These are phyloP conservation scores for Candida ascalaphidarum DNA, from an alignment of 805 yeast species.

Conservation along the genomic window DNA sequence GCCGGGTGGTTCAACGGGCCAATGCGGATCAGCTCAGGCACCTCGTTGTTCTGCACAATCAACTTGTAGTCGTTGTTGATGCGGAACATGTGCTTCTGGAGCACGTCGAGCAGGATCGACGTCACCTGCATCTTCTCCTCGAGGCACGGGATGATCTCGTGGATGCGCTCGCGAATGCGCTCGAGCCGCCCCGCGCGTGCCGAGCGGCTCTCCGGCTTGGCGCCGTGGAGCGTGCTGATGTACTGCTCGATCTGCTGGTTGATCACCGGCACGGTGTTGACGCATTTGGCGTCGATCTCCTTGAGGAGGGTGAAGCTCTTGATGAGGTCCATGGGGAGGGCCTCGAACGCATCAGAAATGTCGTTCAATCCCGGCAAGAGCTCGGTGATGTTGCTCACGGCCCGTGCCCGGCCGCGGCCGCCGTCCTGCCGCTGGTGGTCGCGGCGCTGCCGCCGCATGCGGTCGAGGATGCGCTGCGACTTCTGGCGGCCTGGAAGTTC, in stretches of 20 bases:
- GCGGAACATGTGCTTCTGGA: slow-evolving; percentile 59
- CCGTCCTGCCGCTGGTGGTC: slow-evolving; percentile 17
- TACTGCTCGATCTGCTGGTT: slow-evolving; percentile 45
- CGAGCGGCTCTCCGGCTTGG: not conserved
- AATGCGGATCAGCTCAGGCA: slow-evolving; percentile 68
- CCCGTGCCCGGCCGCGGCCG: slow-evolving; percentile 24
- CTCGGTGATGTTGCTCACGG: slow-evolving; percentile 27
- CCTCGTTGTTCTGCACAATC: slow-evolving; percentile 63
- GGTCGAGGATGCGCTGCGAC: slow-evolving; percentile 20
- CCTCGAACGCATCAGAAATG: slow-evolving; percentile 83
- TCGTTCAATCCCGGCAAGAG: slow-evolving; percentile 81
- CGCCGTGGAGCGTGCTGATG: slow-evolving; percentile 11
- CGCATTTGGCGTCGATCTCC: slow-evolving; percentile 94
- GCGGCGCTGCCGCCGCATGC: slow-evolving; percentile 10
- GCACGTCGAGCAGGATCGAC: slow-evolving; percentile 75
- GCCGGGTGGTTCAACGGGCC: slow-evolving; percentile 90
- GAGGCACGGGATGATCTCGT: slow-evolving; percentile 79
- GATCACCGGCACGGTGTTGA: slow-evolving; percentile 61
- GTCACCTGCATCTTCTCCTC: slow-evolving; percentile 98
- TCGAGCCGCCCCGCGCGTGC: slow-evolving; percentile 13
- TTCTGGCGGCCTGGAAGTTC: slow-evolving; percentile 25
- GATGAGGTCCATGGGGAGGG: slow-evolving; percentile 75
- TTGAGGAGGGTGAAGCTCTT: slow-evolving; percentile 80
- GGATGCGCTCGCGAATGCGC: slow-evolving; percentile 36
- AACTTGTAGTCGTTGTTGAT: slow-evolving; percentile 75